Base-by-base conservation (phyloP, 2,329 filamentous ascomycete species). In the Pseudomassariella vexata region DNA sequence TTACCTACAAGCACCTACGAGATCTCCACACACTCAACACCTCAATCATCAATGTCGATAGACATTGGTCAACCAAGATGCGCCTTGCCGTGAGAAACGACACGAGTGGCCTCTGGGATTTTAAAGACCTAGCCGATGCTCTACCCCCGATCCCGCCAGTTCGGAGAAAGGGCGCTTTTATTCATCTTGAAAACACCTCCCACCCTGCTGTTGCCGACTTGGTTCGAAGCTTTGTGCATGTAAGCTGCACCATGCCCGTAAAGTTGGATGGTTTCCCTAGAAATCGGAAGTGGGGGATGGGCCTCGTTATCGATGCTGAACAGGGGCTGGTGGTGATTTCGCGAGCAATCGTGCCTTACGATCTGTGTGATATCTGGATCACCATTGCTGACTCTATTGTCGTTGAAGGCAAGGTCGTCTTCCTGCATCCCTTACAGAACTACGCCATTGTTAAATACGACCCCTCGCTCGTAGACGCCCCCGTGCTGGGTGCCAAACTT, bases 261-360 rank as follows among this genome's bases (percentile, higher is more conserved):
- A 96, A 96, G 67, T 73, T 98, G 8, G 92, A 98, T 55, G 92
- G 92, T n/a, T 98, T 95, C 56, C 94, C 92, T 5, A 86, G 92
- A 57, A 87, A 92, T 45, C 76, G 88, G 29, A 92, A 94, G 62
- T 92, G 88, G 64, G 92, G 92, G 1, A 95, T 95, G 70, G 92
- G 92, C 23, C 66, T 98, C 22, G 90, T 98, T n/a, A 85, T 98
- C 40, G 92, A 98, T 59, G 92, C 94, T 1, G 87, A 94, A 39
- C 90, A 95, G 63, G 92, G 92, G 12, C 71, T 98, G 12, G 92
- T 98, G 6, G 76, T 96, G 38, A 90, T 96, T 34, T 96, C 92
- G 2, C 70, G 92, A 52, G 90, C 94, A 2, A 87, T 95, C 42
- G 85, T 98, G 14, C 92, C 92, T 3, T 95, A 95, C 53, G 88